Conservation (phyloP, 1,139 yeast genomes). For the Torulaspora globosa region DNA sequence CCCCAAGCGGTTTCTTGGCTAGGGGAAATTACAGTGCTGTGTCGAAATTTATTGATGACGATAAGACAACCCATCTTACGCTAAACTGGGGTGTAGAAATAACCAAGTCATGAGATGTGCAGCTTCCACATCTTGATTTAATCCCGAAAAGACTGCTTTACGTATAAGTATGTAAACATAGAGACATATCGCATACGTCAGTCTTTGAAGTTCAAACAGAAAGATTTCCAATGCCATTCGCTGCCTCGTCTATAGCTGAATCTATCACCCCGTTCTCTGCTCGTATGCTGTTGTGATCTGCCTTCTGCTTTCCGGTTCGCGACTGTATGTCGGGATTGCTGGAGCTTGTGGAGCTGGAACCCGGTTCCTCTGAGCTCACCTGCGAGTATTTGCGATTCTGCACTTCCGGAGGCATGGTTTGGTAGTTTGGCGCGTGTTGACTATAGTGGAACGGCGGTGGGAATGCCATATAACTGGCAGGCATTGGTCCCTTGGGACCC, state of each 20-base stretch:
- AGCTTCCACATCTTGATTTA: not conserved
- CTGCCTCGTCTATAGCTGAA: constrained; percentile 6
- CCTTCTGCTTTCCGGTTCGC: not conserved
- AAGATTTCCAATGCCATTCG: constrained; percentile 8
- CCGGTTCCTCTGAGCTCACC: not conserved
- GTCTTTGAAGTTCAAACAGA: constrained; percentile 6
- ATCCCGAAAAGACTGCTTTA: not conserved
- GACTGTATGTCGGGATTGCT: not conserved
- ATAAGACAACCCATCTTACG: constrained; percentile 65
- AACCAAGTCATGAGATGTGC: constrained; percentile 36
- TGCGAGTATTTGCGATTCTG: constrained; percentile 1
- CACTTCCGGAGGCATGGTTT: not conserved
- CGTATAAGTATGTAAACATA: constrained; percentile 2
- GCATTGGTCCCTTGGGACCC: constrained; percentile 2
- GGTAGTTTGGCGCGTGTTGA: constrained; percentile 7
- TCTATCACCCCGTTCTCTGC: not conserved
- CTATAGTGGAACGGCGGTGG: constrained; percentile 11
- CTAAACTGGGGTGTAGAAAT: constrained; percentile 87
- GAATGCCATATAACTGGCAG: constrained; percentile 7
- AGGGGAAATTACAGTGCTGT: constrained; percentile 81
- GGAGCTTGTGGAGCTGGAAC: constrained; percentile 1
- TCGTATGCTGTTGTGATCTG: not conserved
- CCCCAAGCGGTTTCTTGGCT: constrained; percentile 85
- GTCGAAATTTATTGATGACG: constrained; percentile 85
- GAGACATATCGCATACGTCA: constrained; percentile 4